phyloP scores from a whole-genome alignment of 2,329 filamentous ascomycete species.

The Cladophialophora immunda region DNA sequence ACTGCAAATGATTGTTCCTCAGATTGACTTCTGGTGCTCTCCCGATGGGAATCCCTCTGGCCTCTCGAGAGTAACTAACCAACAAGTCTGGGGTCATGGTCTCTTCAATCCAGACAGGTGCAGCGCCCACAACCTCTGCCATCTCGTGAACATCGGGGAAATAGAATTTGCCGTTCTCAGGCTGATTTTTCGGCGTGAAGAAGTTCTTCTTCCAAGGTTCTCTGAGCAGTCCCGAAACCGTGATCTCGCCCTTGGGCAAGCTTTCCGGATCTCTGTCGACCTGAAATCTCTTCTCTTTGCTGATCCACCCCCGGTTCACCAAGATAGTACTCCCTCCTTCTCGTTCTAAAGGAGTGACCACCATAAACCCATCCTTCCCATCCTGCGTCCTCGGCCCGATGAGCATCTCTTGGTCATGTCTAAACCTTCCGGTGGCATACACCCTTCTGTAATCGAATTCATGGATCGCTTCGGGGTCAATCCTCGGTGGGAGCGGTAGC shows the following conservation, averaged over 20 bases:
- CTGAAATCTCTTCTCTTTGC: conserved; percentile 75
- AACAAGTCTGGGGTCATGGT: conserved; percentile 89
- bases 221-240: conserved; percentile 82
- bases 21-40: conserved; percentile 88
- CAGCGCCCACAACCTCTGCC: conserved; percentile 81
- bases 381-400: conserved; percentile 90
- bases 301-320: conserved; percentile 92
- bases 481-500: conserved; percentile 80
- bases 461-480: conserved; percentile 81
- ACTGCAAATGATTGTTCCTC: conserved; percentile 96
- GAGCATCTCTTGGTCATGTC: conserved; percentile 95
- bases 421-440: conserved; percentile 73
- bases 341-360: conserved; percentile 89
- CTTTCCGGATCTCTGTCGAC: conserved; percentile 66
- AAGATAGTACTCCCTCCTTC: conserved; percentile 74
- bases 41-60: conserved; percentile 87
- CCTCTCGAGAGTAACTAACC: conserved; percentile 75
- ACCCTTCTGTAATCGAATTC: conserved; percentile 95
- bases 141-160: conserved; percentile 95
- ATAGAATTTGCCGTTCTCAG: conserved; percentile 85
- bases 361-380: conserved; percentile 87
- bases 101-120: conserved; percentile 93
- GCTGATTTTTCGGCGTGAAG: conserved; percentile 92
- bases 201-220: conserved; percentile 97
- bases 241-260: conserved; percentile 74